Conservation (phyloP, 805 yeast genomes). For the Candida ovalis region DNA sequence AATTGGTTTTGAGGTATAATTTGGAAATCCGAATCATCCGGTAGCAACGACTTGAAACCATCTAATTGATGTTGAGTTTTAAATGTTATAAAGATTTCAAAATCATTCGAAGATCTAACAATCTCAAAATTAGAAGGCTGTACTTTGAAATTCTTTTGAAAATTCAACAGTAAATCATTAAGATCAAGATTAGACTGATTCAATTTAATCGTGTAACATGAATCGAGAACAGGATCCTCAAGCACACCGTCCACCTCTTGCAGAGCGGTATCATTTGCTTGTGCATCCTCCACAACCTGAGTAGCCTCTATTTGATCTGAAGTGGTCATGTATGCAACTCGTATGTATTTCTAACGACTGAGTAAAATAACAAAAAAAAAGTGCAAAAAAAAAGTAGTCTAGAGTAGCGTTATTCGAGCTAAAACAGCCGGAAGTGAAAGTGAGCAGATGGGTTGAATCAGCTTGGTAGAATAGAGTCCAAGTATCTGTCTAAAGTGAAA, state of each 20-base stretch:
- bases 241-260: background rate
- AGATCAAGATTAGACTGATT: background rate
- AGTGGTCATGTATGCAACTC: background rate
- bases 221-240: background rate
- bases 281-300: background rate
- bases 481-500: background rate
- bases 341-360: background rate
- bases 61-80: constrained; percentile 12
- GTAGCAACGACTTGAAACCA: constrained; percentile 13
- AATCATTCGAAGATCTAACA: background rate
- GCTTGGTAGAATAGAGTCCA: background rate
- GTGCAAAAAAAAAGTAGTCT: background rate
- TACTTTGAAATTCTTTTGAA: background rate
- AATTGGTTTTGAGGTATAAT: constrained; percentile 17
- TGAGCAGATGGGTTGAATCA: background rate
- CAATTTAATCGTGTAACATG: background rate
- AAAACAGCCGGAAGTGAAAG: no score
- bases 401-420: background rate
- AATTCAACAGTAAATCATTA: background rate
- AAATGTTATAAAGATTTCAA: constrained; percentile 14
- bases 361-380: background rate
- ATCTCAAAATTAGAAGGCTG: background rate
- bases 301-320: background rate
- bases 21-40: constrained; percentile 12
- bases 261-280: background rate